A percentile compares a stretch with the other conserved stretches of the same genome.
Conservation (phyloP, 2,329 filamentous ascomycete species). For the Neocatenulostroma microsporum region DNA sequence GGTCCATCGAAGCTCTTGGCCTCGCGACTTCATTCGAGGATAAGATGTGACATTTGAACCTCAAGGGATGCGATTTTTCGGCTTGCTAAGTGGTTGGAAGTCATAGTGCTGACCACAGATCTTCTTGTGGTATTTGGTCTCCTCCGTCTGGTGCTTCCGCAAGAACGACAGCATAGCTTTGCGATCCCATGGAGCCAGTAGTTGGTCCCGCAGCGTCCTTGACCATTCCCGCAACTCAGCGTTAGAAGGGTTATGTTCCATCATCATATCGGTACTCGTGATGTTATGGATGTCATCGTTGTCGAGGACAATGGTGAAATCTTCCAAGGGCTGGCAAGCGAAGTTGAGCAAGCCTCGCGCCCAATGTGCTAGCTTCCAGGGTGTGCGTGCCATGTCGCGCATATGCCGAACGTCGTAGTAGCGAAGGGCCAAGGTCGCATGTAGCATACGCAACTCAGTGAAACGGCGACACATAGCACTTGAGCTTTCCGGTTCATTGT, state of each 20-base stretch:
- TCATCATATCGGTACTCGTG: neutral
- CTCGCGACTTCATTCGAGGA: no score
- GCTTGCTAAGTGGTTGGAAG: neutral
- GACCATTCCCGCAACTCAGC: neutral
- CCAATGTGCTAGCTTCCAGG: slow-evolving; percentile 1
- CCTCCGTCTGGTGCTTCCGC: neutral
- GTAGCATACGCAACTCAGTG: no score
- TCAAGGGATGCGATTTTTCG: no score
- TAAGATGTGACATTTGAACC: no score
- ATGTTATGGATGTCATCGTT: neutral
- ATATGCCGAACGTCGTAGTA: slow-evolving; percentile 3
- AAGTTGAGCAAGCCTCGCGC: slow-evolving; percentile 1
- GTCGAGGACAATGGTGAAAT: neutral
- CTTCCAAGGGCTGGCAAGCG: slow-evolving; percentile 1
- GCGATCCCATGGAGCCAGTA: neutral
- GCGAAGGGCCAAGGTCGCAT: no score
- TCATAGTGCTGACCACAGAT: neutral
- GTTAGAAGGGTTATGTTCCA: neutral
- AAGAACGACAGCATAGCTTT: neutral
- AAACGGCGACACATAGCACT: no score
- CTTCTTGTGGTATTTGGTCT: neutral
- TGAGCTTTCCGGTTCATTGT: no score
- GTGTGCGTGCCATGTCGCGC: neutral
- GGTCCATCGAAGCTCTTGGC: no score
- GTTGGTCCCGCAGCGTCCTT: neutral